These are phyloP conservation scores for Extremus antarcticus DNA, from an alignment of 495 filamentous ascomycete species.

Conservation along the genomic window DNA sequence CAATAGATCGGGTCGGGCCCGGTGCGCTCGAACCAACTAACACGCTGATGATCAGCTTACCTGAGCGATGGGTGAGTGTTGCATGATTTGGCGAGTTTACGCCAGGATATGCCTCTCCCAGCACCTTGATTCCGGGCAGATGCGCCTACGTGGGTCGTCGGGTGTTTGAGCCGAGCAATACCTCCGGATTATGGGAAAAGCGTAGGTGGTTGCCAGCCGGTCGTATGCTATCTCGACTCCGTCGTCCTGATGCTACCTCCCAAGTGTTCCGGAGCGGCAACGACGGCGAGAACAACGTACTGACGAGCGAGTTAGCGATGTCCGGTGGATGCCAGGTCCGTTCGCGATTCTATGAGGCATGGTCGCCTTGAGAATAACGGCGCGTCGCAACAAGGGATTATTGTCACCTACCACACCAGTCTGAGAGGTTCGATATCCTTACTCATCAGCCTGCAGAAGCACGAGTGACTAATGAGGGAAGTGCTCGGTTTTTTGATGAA, in stretches of 20 bases:
- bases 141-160: no score
- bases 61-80: background rate
- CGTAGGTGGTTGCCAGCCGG: no score
- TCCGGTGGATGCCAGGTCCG: background rate
- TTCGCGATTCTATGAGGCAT: background rate
- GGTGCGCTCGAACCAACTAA: background rate
- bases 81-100: background rate
- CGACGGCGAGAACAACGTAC: background rate
- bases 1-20: no score
- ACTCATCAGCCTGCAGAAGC: no score
- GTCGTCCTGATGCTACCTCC: no score
- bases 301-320: background rate
- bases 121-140: no score
- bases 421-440: background rate
- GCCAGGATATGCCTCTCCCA: no score
- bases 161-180: no score
- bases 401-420: background rate
- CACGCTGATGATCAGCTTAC: background rate
- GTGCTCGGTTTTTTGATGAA: no score
- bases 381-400: background rate
- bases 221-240: no score
- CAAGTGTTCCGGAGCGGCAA: background rate
- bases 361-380: background rate
- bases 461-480: no score
- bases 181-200: no score